Base-by-base conservation (phyloP, 2,329 filamentous ascomycete genomes). In the Fusarium armeniacum region DNA sequence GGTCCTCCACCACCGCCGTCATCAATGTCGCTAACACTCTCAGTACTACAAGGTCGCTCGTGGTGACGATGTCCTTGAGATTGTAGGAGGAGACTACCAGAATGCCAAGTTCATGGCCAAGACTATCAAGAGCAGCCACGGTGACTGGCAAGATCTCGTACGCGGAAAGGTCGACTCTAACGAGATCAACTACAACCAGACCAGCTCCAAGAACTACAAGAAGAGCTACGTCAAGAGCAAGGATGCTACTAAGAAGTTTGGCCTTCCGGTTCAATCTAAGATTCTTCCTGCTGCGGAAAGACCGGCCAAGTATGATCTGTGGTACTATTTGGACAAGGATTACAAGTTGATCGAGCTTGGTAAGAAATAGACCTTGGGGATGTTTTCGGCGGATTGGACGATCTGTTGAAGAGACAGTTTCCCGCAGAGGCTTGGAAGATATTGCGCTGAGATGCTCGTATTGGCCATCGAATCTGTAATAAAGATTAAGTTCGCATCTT, bases 101-200 rank as follows among this genome's bases (percentile, higher is more conserved):
- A 73, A 79, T 56, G 76, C 77, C 47, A 73, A 74, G 28, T 78
- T 77, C 57, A 76, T 77, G 47, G 54, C 74, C 43, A 61, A 74
- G 10, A 72, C 76, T 26, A 70, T 83, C 56, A 71, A 72, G 41
- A 74, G 81, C 49, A 81, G 80, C 62, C 80, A 83, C 62, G 73
- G 65, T 2, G 79, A 76, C 56, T 83, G 81, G 81, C 54, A 76
- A 16, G 76, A 82, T 6, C 78, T 83, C 3, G 73, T 81, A n/a
- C 75, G 65, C 1, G 81, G 80, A 50, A 74, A 76, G 32, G 78
- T 78, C 9, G 72, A 81, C 55, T 75, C 75, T 9, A 75, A 77
- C 16, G 73, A 81, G 67, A 80, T 83, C 69, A 81, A 78, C 72
- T 78, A 76, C 64, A 80, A 81, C 68, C 82, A 83, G 75, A 83